These are phyloP conservation scores for Lactarius quietus DNA, from an alignment of 768 basidiomycete species.

Conservation along the genomic window DNA sequence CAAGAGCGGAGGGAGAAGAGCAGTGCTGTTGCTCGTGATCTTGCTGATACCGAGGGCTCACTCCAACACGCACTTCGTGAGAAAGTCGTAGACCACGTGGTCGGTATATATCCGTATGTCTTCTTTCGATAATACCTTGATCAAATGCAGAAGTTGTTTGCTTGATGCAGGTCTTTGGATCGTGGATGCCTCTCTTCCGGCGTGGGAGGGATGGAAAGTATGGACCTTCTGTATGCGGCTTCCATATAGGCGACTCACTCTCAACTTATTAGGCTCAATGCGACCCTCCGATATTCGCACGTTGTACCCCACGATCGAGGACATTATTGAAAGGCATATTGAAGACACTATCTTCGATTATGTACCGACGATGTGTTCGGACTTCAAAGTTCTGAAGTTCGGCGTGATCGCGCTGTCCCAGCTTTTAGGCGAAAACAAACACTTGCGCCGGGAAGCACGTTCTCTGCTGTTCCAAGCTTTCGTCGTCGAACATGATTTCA, in stretches of 20 bases:
- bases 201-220: not conserved
- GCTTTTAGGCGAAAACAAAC: not conserved
- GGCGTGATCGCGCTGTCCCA: not conserved
- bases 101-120: slow-evolving; percentile 2
- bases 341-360: not conserved
- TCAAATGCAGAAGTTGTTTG: not conserved
- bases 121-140: not conserved
- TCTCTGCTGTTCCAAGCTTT: not conserved
- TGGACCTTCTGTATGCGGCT: no score
- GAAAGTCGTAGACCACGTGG: not conserved
- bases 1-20: not conserved
- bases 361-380: not conserved
- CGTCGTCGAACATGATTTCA: not conserved
- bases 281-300: not conserved
- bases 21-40: not conserved
- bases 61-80: not conserved
- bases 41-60: not conserved
- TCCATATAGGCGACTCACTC: not conserved
- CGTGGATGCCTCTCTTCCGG: not conserved
- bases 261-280: not conserved
- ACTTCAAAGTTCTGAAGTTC: slow-evolving; percentile 1
- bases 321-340: not conserved
- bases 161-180: not conserved
- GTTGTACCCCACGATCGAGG: not conserved
- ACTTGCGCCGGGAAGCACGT: not conserved